These are phyloP conservation scores for Eragrostis curvula DNA, from an alignment of 176 grass and related monocot genomes.

Conservation along the genomic window DNA sequence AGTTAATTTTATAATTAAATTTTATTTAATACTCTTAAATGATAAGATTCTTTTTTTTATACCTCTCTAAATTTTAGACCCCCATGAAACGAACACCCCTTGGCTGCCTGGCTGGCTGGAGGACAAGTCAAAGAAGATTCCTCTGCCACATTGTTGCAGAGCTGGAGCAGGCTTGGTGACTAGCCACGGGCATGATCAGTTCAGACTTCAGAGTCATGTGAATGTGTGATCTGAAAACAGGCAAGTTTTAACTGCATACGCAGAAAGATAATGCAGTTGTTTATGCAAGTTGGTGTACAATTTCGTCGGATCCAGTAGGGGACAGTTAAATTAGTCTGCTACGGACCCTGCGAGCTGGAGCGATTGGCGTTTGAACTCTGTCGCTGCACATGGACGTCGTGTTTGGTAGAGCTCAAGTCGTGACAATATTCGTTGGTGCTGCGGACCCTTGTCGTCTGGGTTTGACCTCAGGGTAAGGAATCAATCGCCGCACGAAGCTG, in stretches of 20 bases:
- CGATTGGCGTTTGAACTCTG: not conserved
- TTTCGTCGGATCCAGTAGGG: not conserved
- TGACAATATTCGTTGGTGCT: conserved; percentile 29
- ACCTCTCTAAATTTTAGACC: too few relatives aligned
- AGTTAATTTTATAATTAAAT: too few relatives aligned
- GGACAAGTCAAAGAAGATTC: conserved; percentile 27
- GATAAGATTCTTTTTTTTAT: too few relatives aligned
- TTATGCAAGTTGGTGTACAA: not conserved
- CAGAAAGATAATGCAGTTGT: conserved; percentile 38
- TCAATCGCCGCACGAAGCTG: not conserved
- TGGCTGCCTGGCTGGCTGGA: not conserved
- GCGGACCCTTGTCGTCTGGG: conserved; percentile 23
- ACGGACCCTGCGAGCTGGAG: not conserved
- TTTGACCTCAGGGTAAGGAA: conserved; percentile 29
- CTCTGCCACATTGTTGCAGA: not conserved
- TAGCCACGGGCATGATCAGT: conserved; percentile 1
- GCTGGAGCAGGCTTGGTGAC: not conserved
- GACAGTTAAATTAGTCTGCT: conserved; percentile 14
- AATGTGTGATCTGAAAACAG: not conserved
- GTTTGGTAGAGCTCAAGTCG: conserved; percentile 42
- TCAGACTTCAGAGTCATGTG: not conserved
- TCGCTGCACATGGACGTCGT: conserved; percentile 45
- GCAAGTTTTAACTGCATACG: not conserved
- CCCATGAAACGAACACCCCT: too few relatives aligned
- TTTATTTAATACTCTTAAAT: too few relatives aligned